Conservation (phyloP, 306 rosid genomes). For the Prunus campanulata region DNA sequence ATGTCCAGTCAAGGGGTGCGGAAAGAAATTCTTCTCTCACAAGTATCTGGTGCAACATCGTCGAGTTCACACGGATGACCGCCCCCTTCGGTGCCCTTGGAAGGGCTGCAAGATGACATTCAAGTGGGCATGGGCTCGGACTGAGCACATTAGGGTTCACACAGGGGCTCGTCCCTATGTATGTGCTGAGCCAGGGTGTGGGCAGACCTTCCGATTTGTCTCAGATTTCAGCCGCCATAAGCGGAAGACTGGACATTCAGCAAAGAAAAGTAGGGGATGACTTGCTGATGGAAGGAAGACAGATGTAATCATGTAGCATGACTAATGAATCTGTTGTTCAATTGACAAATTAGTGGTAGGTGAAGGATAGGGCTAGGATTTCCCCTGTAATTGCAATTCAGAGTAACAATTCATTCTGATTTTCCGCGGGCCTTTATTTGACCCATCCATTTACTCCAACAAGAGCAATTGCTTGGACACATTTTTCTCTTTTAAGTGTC, state of each 20-base stretch:
- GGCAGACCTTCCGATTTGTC: slow-evolving; percentile 94
- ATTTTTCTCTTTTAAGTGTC: slow-evolving; percentile 34
- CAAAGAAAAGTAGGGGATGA: slow-evolving; percentile 61
- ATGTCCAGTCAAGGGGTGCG: slow-evolving; percentile 99
- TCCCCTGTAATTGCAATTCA: slow-evolving; percentile 66
- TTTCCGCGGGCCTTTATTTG: slow-evolving; percentile 51
- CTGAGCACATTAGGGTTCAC: slow-evolving; percentile 96
- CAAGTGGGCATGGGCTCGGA: slow-evolving; percentile 99
- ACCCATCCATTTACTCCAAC: slow-evolving; percentile 60
- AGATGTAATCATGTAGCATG: slow-evolving; percentile 35
- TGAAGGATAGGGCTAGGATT: slow-evolving; percentile 52
- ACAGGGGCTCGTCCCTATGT: slow-evolving; percentile 94
- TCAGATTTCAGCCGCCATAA: slow-evolving; percentile 98
- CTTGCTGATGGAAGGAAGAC: slow-evolving; percentile 13
- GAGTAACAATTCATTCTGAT: slow-evolving; percentile 56
- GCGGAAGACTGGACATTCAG: slow-evolving; percentile 95
- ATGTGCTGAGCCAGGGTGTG: slow-evolving; percentile 83
- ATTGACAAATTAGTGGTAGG: slow-evolving; percentile 70
- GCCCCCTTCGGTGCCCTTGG: slow-evolving; percentile 97
- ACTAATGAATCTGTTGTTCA: slow-evolving; percentile 46
- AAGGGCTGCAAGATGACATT: slow-evolving; percentile 99
- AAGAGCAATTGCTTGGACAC: slow-evolving; percentile 71
- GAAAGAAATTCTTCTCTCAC: slow-evolving; percentile 94
- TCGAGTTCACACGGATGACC: slow-evolving; percentile 89
- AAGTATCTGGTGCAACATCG: slow-evolving; percentile 98